These are phyloP conservation scores for Beauveria brongniartii DNA, from an alignment of 2,329 filamentous ascomycete genomes.

Conservation along the genomic window DNA sequence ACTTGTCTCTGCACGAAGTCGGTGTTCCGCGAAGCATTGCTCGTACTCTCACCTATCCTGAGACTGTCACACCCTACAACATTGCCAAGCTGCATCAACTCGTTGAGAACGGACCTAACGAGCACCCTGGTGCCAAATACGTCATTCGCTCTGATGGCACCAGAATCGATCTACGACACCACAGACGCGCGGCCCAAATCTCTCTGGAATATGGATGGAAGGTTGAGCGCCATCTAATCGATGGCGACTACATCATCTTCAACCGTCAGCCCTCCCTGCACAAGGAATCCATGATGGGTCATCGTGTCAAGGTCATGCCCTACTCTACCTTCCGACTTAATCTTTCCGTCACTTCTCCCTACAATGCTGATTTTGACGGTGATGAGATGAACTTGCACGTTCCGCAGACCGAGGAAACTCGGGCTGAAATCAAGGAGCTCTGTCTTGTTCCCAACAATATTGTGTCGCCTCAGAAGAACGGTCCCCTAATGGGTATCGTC, in stretches of 20 bases:
- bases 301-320: constrained; percentile 94
- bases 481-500: constrained; percentile 98
- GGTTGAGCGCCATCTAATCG: constrained; percentile 91
- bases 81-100: constrained; percentile 84
- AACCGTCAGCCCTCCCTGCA: constrained; percentile 98
- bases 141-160: constrained; percentile 91
- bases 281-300: constrained; percentile 99
- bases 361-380: constrained; percentile 99
- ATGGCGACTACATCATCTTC: constrained; percentile 98
- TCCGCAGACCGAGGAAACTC: constrained; percentile 92
- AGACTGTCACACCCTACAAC: constrained; percentile 96
- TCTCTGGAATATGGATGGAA: constrained; percentile 95
- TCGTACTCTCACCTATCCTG: constrained; percentile 86
- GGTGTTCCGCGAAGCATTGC: constrained; percentile 94
- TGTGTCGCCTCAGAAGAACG: constrained; percentile 94
- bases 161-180: constrained; percentile 88
- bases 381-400: constrained; percentile 99
- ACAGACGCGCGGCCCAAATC: constrained; percentile 79
- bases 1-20: constrained; percentile 92
- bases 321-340: constrained; percentile 98
- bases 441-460: constrained; percentile 99
- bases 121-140: constrained; percentile 93
- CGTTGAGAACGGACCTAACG: constrained; percentile 87
- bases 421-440: constrained; percentile 86
- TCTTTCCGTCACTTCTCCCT: constrained; percentile 92